phyloP scores from a whole-genome alignment of 345 rosid genomes.

The Garcia nutans region DNA sequence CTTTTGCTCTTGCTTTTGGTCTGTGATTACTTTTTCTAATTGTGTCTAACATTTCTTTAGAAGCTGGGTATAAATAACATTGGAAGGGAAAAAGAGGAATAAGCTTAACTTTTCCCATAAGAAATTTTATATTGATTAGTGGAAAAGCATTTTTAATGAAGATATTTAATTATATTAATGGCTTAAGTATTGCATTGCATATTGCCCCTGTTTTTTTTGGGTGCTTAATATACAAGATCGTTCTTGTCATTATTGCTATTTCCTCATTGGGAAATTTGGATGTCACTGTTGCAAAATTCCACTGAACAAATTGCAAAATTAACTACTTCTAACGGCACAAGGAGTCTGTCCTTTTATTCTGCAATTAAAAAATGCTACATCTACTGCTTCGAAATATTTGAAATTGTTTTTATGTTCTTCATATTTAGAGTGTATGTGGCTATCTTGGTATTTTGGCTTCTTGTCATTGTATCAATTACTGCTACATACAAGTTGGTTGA shows the following conservation, averaged over 20 bases:
- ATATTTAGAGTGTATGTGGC: slow-evolving; percentile 6
- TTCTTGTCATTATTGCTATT: neutral
- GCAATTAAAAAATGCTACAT: neutral
- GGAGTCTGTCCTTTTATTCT: neutral
- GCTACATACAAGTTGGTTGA: neutral
- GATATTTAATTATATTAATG: neutral
- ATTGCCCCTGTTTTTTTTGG: neutral
- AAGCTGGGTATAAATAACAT: neutral
- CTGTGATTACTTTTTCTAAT: slow-evolving; percentile 17
- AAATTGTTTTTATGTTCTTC: neutral
- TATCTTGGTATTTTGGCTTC: neutral
- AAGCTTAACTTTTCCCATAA: neutral
- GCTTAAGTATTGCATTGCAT: neutral
- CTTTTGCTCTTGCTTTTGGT: slow-evolving; percentile 28
- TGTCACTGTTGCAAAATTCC: neutral
- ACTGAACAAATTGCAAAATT: neutral
- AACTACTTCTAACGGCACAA: neutral
- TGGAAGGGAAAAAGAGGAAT: neutral
- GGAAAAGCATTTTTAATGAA: neutral
- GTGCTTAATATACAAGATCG: slow-evolving; percentile 8
- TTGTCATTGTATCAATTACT: neutral
- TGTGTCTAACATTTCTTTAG: neutral
- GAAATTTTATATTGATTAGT: neutral
- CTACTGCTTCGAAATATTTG: neutral
- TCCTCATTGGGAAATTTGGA: neutral